A percentile compares a stretch with the other conserved stretches of the same genome.
Conservation (phyloP, 768 basidiomycete genomes). For the Pisolithus tinctorius region DNA sequence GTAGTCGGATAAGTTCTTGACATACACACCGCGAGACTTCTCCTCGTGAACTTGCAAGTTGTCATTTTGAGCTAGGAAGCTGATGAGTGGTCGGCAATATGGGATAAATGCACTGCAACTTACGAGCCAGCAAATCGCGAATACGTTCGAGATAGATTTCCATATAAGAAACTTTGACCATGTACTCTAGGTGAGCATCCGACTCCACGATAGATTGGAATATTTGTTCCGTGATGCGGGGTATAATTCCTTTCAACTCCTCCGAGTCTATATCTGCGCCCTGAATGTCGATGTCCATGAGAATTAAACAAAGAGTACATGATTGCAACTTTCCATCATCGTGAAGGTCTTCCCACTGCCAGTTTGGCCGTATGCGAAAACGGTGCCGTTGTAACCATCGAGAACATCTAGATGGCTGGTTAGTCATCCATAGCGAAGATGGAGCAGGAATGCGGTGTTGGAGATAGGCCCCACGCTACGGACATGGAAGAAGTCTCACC, state of each 20-base stretch:
- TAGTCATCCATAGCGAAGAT: conserved; percentile 8
- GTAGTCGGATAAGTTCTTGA: conserved; percentile 95
- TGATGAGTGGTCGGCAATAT: conserved; percentile 2
- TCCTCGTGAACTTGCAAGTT: conserved; percentile 99
- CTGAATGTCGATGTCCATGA: conserved; percentile 34
- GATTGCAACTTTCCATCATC: conserved; percentile 74
- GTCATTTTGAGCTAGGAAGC: conserved; percentile 78
- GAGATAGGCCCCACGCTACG: background rate
- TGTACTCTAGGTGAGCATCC: conserved; percentile 91
- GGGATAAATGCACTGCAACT: conserved; percentile 24
- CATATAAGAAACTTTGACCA: conserved; percentile 99
- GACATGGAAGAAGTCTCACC: conserved; percentile 39
- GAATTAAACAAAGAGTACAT: conserved; percentile 2
- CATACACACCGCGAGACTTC: conserved; percentile 94
- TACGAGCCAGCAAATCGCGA: conserved; percentile 91
- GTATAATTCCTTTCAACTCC: conserved; percentile 94
- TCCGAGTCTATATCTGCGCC: conserved; percentile 94
- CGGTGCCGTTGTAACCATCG: conserved; percentile 97
- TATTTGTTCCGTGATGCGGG: conserved; percentile 97
- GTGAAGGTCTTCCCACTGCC: conserved; percentile 97
- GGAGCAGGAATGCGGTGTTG: background rate
- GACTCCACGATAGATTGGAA: conserved; percentile 97
- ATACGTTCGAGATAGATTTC: conserved; percentile 98
- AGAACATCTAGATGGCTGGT: conserved; percentile 69
- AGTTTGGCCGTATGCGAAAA: conserved; percentile 97